Evolutionary conservation across 306 rosid species (phyloP).

Genomic region (Dalbergia cultrata): DNA sequence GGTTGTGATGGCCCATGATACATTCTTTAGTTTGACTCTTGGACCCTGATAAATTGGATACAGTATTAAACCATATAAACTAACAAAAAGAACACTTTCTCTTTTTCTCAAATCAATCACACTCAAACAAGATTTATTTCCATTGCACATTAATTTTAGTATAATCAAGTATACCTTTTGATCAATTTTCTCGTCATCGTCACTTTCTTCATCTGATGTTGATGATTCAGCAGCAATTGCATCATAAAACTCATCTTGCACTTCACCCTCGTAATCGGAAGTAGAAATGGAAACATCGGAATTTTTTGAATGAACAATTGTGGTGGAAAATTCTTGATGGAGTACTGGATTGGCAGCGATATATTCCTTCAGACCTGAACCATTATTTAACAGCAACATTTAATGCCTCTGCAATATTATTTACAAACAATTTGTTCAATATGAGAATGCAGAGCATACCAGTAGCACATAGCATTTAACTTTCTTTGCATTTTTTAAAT

Average conservation of each 20-base stretch:
- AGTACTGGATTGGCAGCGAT: constrained; percentile 87
- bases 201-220: constrained; percentile 57
- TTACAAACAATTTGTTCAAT: constrained; percentile 32
- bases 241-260: constrained; percentile 93
- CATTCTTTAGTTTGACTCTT: constrained; percentile 71
- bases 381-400: constrained; percentile 42
- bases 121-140: constrained; percentile 22
- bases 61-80: constrained; percentile 43
- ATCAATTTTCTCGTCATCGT: constrained; percentile 42
- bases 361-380: constrained; percentile 90
- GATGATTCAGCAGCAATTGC: constrained; percentile 87
- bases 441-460: constrained; percentile 23
- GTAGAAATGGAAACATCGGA: constrained; percentile 66
- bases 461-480: constrained; percentile 1
- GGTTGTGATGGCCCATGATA: constrained; percentile 76
- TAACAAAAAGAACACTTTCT: constrained; percentile 38
- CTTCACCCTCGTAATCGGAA: constrained; percentile 72
- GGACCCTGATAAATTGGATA: constrained; percentile 57
- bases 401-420: constrained; percentile 38
- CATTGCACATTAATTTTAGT: constrained; percentile 36
- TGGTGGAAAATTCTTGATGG: constrained; percentile 62
- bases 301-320: constrained; percentile 64
- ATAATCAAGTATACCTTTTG: constrained; percentile 58
- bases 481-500: constrained; percentile 19
- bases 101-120: constrained; percentile 42